A percentile compares a stretch with the other conserved stretches of the same genome.
Conservation (phyloP, 2,329 filamentous ascomycete species). For the Macrophomina pseudophaseolina region DNA sequence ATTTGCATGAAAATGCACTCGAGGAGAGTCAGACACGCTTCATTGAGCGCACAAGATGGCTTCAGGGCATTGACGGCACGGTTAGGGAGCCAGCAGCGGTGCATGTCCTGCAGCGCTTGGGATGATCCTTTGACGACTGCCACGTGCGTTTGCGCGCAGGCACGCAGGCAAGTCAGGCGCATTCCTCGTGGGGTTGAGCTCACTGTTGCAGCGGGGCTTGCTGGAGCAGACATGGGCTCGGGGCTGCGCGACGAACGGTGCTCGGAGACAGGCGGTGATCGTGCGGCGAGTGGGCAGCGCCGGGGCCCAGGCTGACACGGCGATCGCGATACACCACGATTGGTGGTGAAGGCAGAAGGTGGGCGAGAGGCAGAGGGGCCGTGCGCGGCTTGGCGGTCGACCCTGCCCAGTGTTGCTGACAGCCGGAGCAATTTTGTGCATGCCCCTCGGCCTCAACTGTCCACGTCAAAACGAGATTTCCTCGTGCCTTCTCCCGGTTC, state of each 20-base stretch:
- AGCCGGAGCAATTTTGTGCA: constrained; percentile 12
- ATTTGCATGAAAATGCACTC: constrained; percentile 4
- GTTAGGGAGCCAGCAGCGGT: not conserved
- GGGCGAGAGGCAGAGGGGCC: constrained; percentile 1
- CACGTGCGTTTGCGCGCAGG: not conserved
- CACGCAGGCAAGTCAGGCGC: not conserved
- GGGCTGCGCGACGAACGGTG: constrained; percentile 9
- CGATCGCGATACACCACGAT: constrained; percentile 24
- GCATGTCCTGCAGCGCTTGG: not conserved
- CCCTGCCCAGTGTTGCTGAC: not conserved
- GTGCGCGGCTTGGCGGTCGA: not conserved
- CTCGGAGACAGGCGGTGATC: constrained; percentile 1
- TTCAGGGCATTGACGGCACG: not conserved
- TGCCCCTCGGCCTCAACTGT: constrained; percentile 22
- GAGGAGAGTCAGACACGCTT: constrained; percentile 4
- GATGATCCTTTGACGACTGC: not conserved
- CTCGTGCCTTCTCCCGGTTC: constrained; percentile 21
- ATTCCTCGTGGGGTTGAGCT: not conserved
- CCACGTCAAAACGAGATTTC: constrained; percentile 24
- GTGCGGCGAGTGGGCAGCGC: constrained; percentile 9
- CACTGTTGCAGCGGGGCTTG: not conserved
- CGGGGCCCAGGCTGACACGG: constrained; percentile 16
- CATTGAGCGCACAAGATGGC: not conserved
- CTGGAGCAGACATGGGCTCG: not conserved
- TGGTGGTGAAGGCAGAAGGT: not conserved